Evolutionary conservation across 2,329 filamentous ascomycete species (phyloP).

Genomic region (Microcera coccophila): DNA sequence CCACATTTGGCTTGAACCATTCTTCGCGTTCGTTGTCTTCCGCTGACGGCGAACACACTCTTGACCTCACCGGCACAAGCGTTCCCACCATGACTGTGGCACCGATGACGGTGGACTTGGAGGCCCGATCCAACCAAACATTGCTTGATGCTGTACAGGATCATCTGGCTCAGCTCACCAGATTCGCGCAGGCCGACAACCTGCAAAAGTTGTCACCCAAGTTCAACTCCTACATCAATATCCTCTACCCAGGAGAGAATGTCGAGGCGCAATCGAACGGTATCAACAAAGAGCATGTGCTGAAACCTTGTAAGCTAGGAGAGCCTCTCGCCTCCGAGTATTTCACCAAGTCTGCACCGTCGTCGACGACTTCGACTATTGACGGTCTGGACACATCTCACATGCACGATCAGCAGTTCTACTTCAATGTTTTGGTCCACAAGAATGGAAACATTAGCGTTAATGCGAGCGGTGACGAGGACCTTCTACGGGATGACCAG

Average conservation of each 20-base stretch:
- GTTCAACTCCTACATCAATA: slow-evolving; percentile 12
- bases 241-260: slow-evolving; percentile 5
- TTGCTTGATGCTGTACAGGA: slow-evolving; percentile 4
- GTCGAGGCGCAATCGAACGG: not conserved
- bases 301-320: not conserved
- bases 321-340: not conserved
- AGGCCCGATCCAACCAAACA: not conserved
- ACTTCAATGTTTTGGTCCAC: slow-evolving; percentile 5
- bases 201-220: slow-evolving; percentile 4
- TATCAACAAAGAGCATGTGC: not conserved
- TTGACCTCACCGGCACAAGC: slow-evolving; percentile 5
- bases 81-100: slow-evolving; percentile 7
- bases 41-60: slow-evolving; percentile 5
- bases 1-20: slow-evolving; percentile 10
- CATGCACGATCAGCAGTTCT: slow-evolving; percentile 2
- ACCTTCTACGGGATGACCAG: not conserved
- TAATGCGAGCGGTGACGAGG: slow-evolving; percentile 6
- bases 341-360: not conserved
- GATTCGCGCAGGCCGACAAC: slow-evolving; percentile 7
- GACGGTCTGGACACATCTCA: slow-evolving; percentile 4
- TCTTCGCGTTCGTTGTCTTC: slow-evolving; percentile 7
- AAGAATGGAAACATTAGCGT: slow-evolving; percentile 2
- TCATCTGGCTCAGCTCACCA: slow-evolving; percentile 12
- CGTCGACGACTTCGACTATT: not conserved
- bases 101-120: slow-evolving; percentile 5